Evolutionary conservation across 2,329 filamentous ascomycete species (phyloP).

Genomic region (Microdochium bolleyi): DNA sequence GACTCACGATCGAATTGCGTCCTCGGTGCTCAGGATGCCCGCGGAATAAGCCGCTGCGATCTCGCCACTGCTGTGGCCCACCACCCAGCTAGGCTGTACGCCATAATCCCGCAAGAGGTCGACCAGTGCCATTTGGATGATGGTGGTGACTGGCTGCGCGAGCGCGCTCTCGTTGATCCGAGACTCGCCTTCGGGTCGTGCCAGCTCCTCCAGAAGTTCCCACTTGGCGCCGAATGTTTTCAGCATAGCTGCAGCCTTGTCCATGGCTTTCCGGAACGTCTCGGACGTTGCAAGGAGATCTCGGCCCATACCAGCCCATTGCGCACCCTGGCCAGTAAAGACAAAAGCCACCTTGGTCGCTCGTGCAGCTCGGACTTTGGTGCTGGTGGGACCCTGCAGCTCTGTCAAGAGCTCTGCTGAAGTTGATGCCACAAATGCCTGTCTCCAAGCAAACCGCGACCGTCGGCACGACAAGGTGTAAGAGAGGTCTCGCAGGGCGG

Average conservation of each 20-base stretch:
- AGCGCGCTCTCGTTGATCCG: conserved; percentile 3
- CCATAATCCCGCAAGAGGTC: background rate
- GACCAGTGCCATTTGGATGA: background rate
- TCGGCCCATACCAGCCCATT: conserved; percentile 17
- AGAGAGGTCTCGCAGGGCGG: conserved; percentile 10
- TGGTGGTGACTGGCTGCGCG: background rate
- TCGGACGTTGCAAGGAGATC: conserved; percentile 8
- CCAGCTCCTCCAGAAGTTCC: conserved; percentile 12
- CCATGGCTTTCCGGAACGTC: conserved; percentile 10
- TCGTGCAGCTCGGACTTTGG: background rate
- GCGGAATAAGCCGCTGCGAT: background rate
- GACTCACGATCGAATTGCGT: background rate
- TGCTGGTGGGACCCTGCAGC: conserved; percentile 1
- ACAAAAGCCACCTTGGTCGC: conserved; percentile 10
- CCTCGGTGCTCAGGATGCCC: background rate
- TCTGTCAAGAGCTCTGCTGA: conserved; percentile 3
- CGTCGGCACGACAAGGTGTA: conserved; percentile 21
- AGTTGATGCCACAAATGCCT: conserved; percentile 10
- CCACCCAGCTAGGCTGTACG: background rate
- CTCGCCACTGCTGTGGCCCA: background rate
- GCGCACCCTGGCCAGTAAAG: conserved; percentile 23
- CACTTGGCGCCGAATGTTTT: conserved; percentile 2
- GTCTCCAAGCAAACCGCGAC: conserved; percentile 10
- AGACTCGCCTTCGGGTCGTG: conserved; percentile 4
- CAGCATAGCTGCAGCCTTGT: conserved; percentile 6